These are phyloP conservation scores for Gypsophila paniculata DNA, from an alignment of 179 eudicot species.

Conservation along the genomic window DNA sequence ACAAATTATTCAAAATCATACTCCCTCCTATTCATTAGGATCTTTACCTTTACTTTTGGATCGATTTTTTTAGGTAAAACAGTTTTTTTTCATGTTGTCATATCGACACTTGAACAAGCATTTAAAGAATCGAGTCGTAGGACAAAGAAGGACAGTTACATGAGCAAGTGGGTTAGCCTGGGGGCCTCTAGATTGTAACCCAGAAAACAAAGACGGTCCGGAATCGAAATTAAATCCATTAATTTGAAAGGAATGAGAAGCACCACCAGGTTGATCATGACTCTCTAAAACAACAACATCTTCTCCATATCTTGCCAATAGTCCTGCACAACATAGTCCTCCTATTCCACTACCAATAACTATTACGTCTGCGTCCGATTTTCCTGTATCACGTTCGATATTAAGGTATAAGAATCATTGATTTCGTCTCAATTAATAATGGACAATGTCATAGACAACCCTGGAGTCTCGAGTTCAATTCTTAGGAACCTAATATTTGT, in stretches of 20 bases:
- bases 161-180: conserved; percentile 92
- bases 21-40: too few species aligned
- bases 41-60: too few species aligned
- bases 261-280: conserved; percentile 88
- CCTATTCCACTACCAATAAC: conserved; percentile 94
- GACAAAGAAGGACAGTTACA: conserved; percentile 36
- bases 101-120: too few species aligned
- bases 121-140: too few species aligned
- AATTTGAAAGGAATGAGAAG: conserved; percentile 83
- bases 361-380: conserved; percentile 79
- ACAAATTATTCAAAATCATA: neutral
- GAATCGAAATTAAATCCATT: conserved; percentile 85
- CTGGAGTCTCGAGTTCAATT: too few species aligned
- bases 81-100: too few species aligned
- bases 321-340: conserved; percentile 88
- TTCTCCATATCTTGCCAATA: conserved; percentile 71
- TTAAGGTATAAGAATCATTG: too few species aligned
- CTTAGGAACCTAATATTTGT: too few species aligned
- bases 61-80: too few species aligned
- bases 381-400: conserved; percentile 44
- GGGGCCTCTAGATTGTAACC: conserved; percentile 90
- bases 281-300: conserved; percentile 87
- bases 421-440: too few species aligned
- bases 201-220: conserved; percentile 95
- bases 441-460: too few species aligned